These are phyloP conservation scores for Mycena vulgaris DNA, from an alignment of 768 basidiomycete species.

Conservation along the genomic window DNA sequence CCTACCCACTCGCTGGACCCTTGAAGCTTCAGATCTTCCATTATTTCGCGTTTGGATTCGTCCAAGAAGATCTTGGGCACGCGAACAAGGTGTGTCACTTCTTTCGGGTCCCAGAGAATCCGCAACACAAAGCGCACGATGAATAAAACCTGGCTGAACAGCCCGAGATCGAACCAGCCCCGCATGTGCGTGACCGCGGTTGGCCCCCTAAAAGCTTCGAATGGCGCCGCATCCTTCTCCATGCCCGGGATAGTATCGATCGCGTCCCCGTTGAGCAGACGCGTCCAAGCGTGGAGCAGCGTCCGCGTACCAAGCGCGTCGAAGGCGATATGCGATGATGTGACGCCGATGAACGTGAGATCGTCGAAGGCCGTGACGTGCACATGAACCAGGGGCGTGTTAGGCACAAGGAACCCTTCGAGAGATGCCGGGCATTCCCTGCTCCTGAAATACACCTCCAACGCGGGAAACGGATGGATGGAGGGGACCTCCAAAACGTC, in stretches of 20 bases:
- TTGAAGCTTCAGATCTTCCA: conserved; percentile 16
- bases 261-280: conserved; percentile 22
- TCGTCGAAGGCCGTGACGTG: conserved; percentile 30
- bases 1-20: conserved; percentile 34
- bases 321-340: conserved; percentile 18
- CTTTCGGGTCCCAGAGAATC: conserved; percentile 21
- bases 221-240: conserved; percentile 9
- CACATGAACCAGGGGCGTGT: conserved; percentile 19
- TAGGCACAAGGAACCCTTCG: conserved; percentile 18
- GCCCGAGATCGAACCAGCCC: conserved; percentile 26
- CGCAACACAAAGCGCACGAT: conserved; percentile 20
- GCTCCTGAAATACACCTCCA: conserved; percentile 17
- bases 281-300: conserved; percentile 29
- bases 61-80: conserved; percentile 30
- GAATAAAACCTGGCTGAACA: conserved; percentile 12
- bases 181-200: background rate
- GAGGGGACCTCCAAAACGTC: background rate
- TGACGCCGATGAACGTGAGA: conserved; percentile 30
- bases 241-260: conserved; percentile 27
- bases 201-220: background rate
- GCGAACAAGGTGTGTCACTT: conserved; percentile 5
- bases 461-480: background rate
- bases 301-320: conserved; percentile 29
- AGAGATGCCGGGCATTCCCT: conserved; percentile 8
- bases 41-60: conserved; percentile 15